Evolutionary conservation across 306 rosid species (phyloP).

Genomic region (Inga laurina): DNA sequence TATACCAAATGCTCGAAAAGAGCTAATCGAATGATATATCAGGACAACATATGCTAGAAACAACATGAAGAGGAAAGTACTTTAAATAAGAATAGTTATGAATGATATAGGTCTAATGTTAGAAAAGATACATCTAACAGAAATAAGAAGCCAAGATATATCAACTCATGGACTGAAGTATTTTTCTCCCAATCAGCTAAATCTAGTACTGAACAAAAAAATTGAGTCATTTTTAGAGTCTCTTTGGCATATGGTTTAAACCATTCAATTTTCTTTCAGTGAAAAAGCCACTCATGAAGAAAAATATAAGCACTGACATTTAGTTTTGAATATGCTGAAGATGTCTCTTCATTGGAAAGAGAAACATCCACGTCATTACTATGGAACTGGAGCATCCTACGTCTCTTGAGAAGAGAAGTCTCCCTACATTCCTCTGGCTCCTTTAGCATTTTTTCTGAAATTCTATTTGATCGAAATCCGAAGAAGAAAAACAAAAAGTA

Average conservation of each 20-base stretch:
- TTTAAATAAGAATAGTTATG: background rate
- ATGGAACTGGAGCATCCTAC: constrained; percentile 79
- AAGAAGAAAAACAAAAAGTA: constrained; percentile 17
- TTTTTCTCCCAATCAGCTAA: constrained; percentile 19
- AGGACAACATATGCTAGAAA: background rate
- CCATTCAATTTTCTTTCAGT: background rate
- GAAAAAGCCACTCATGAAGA: constrained; percentile 11
- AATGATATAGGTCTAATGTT: background rate
- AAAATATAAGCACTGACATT: constrained; percentile 53
- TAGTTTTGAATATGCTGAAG: constrained; percentile 58
- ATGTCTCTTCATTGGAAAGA: constrained; percentile 49
- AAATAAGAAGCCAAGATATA: background rate
- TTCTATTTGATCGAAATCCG: constrained; percentile 33
- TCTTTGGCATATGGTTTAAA: constrained; percentile 12
- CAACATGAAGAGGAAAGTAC: background rate
- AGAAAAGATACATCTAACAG: background rate
- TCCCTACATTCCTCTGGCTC: constrained; percentile 63
- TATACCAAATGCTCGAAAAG: background rate
- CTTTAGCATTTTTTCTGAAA: constrained; percentile 61
- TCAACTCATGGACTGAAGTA: constrained; percentile 1
- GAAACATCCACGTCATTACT: constrained; percentile 49
- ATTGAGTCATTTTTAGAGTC: background rate
- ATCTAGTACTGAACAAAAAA: constrained; percentile 10
- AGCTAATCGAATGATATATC: background rate
- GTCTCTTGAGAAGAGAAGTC: constrained; percentile 73